Evolutionary conservation across 208 protist genomes (phyloP), one percentile per base, ranked within the genome.

Genomic region (Trichomonas tenax): DNA sequence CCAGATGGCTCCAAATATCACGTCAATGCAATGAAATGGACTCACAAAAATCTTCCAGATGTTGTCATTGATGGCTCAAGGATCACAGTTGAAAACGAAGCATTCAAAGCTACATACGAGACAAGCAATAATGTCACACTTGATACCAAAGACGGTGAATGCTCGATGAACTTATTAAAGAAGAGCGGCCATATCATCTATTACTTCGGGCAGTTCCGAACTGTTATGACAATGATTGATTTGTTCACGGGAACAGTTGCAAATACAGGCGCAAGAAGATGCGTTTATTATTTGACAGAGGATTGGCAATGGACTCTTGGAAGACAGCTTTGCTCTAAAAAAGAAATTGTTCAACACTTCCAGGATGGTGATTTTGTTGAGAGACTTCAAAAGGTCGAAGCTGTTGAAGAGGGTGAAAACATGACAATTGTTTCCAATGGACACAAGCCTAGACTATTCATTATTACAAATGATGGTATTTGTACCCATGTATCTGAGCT

Each of bases 311-410:
- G 86, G 86, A 0, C 23, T 58, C 9, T 93, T 21, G 86, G 86
- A 48, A 23, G 31, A 38, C 86, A 93, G n/a, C 9, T 38, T 0
- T 93, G 86, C n/a, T 93, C 86, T 0, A 93, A 93, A 15, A 93
- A 93, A 51, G 86, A 93, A 93, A 93, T 93, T 38, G 8, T 93
- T 0, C 86, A 93, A 38, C 86, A 93, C 38, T 93, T 93, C n/a
- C 40, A 93, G 51, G 86, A 93, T 51, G 34, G 34, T 17, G 86
- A 93, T 51, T 93, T 93, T 26, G 44, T 93, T 51, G 44, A 93
- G 38, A 48, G 44, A 38, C 31, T 93, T 49, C 15, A 34, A 10
- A 41, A 23, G 26, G 44, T 93, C 38, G 44, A 48, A 26, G 46
- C 41, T 26, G 40, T 21, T 4, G 44, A 48, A 6, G 26, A 51